phyloP scores from a whole-genome alignment of 1,284 basidiomycete species.

The Fomes fomentarius region DNA sequence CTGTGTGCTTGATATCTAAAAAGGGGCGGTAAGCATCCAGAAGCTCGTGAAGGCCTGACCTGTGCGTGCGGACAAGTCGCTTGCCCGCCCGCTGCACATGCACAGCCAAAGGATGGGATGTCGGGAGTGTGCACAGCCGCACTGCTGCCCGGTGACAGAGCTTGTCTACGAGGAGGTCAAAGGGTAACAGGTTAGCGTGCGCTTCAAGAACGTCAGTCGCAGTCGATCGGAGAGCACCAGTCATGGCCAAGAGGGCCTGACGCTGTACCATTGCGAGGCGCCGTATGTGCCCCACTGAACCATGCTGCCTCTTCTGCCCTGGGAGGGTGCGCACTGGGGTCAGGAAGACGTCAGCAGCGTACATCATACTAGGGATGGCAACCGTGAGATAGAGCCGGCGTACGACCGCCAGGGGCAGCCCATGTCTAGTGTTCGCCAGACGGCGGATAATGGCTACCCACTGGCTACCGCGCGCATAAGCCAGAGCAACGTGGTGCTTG shows the following conservation, averaged over 20 bases:
- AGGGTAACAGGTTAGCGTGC: constrained; percentile 37
- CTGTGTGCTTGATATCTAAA: constrained; percentile 1
- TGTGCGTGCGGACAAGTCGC: constrained; percentile 17
- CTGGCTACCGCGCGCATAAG: constrained; percentile 34
- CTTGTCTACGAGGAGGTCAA: constrained; percentile 31
- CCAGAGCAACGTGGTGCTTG: constrained; percentile 32
- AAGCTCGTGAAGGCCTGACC: constrained; percentile 25
- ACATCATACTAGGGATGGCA: constrained; percentile 34
- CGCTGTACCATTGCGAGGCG: constrained; percentile 35
- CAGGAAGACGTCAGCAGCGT: no score
- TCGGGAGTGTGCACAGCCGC: constrained; percentile 36
- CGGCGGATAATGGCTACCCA: constrained; percentile 27
- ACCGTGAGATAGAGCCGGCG: constrained; percentile 31
- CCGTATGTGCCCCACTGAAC: constrained; percentile 10
- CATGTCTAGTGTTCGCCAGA: constrained; percentile 17
- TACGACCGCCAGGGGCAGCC: neutral
- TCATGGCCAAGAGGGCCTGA: constrained; percentile 33
- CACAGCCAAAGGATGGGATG: constrained; percentile 34
- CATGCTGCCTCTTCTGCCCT: no score
- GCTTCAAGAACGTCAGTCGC: constrained; percentile 36
- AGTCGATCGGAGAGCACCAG: constrained; percentile 38
- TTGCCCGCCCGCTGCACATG: constrained; percentile 13
- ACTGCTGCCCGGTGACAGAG: constrained; percentile 30
- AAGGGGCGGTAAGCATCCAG: constrained; percentile 14
- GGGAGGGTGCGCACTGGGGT: no score